Conservation (phyloP, 352 stramenopile species). For the Globisporangium cylindrosporum region DNA sequence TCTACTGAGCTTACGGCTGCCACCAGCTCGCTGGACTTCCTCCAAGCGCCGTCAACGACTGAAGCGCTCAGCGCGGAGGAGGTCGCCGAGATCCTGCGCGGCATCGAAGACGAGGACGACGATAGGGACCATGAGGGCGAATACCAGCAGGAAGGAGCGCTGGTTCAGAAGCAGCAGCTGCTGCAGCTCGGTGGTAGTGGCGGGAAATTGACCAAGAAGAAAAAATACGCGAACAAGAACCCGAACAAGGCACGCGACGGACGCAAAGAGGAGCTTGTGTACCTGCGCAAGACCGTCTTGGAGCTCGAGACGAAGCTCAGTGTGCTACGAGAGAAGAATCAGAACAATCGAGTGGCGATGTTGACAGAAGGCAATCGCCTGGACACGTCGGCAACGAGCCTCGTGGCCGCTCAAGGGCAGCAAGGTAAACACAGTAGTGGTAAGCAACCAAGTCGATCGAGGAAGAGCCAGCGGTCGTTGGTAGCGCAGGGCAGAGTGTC, state of each 20-base stretch:
- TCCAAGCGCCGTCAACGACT: not conserved
- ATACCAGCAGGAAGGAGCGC: not conserved
- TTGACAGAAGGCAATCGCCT: not conserved
- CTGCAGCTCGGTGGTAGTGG: not conserved
- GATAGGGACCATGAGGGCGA: not conserved
- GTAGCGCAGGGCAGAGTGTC: not conserved
- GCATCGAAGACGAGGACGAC: slow-evolving; percentile 1
- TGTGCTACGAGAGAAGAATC: not conserved
- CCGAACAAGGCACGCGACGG: slow-evolving; percentile 24
- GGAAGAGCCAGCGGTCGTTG: not conserved
- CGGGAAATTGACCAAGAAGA: not conserved
- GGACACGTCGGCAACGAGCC: not conserved
- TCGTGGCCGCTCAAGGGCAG: not conserved
- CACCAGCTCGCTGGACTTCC: not conserved
- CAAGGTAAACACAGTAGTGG: not conserved
- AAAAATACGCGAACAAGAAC: not conserved
- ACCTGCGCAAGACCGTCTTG: slow-evolving; percentile 28
- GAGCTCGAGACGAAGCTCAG: slow-evolving; percentile 30
- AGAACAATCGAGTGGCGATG: not conserved
- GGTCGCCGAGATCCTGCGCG: not conserved
- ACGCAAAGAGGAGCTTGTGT: slow-evolving; percentile 32
- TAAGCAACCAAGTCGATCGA: not conserved
- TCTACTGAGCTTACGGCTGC: not conserved
- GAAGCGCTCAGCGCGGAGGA: not conserved
- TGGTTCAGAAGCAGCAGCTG: not conserved